Evolutionary conservation across 2,329 filamentous ascomycete species (phyloP), one percentile per base, ranked within the genome.

Genomic region (Arachnomyces sp.): DNA sequence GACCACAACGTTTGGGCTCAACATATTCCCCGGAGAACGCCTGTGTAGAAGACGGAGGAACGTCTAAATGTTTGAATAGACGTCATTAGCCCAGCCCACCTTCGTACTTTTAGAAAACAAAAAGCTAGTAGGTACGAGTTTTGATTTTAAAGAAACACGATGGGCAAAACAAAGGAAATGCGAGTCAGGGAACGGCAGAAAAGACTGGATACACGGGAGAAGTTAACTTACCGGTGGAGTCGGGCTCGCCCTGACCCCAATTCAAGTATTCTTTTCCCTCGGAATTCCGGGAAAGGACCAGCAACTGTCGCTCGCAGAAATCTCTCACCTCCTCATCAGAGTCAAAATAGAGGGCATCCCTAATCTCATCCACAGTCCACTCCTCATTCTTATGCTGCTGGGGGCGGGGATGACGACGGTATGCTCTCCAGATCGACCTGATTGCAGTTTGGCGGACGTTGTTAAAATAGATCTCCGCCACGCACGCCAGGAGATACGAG

Each of bases 401-500:
- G n/a, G 69, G 72, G n/a, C 55, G 49, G 9, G 68, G 66, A 14
- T 60, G 60, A 21, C 62, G 67, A 48, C 71, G 70, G 51, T 71
- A 77, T 2, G 65, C 71, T 44, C 67, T 69, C 68, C 69, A 75
- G 31, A 79, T 69, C 2, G 68, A 66, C 30, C 74, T 69, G 34
- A 82, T 65, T 4, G 73, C 70, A 16, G 68, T 71, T 37, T 74
- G 68, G 8, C 78, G 73, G 32, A 82, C 62, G 17, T 73, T 61
- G 39, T 74, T 74, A 59, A 82, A 82, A 45, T 75, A 74, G 8
- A 79, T 72, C 50, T 82, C 78, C 1, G 77, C 74, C 16, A 79
- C 75, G 56, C 78, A 82, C 6, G 73, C 77, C 72, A 79, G 76
- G 6, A 81, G 60, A 50, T 80, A 82, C 0, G 78, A 75, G 1